These are phyloP conservation scores for Termitomyces sp. DNA, from an alignment of 768 basidiomycete species.

Conservation along the genomic window DNA sequence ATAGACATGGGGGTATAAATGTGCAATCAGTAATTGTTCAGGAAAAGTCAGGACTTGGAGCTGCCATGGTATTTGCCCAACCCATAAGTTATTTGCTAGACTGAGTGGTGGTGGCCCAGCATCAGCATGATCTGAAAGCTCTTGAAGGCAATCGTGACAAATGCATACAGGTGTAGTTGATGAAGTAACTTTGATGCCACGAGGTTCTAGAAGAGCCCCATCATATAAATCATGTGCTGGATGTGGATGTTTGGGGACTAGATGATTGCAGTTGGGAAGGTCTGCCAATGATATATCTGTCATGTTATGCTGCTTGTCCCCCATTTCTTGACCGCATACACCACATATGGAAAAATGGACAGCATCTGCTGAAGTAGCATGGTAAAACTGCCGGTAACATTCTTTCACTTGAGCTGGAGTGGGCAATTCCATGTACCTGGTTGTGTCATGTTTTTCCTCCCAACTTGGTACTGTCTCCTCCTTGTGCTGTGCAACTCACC, in stretches of 20 bases:
- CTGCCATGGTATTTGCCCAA: conserved; percentile 28
- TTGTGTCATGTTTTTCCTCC: no score
- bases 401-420: no score
- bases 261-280: background rate
- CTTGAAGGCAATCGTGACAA: background rate
- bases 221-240: conserved; percentile 8
- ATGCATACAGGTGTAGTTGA: background rate
- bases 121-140: background rate
- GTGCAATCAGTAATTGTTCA: conserved; percentile 32
- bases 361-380: conserved; percentile 4
- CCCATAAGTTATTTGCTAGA: conserved; percentile 34
- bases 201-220: conserved; percentile 1
- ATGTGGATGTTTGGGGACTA: background rate
- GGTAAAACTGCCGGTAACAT: background rate
- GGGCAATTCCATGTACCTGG: no score
- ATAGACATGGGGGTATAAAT: conserved; percentile 26
- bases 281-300: background rate
- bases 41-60: conserved; percentile 28
- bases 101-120: background rate
- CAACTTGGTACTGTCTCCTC: no score
- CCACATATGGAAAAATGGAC: conserved; percentile 6
- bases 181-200: background rate
- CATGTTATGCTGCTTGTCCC: background rate
- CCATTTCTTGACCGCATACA: conserved; percentile 7
- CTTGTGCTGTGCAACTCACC: no score